Conservation (phyloP, 768 basidiomycete genomes). For the Lanmaoa rubissima region DNA sequence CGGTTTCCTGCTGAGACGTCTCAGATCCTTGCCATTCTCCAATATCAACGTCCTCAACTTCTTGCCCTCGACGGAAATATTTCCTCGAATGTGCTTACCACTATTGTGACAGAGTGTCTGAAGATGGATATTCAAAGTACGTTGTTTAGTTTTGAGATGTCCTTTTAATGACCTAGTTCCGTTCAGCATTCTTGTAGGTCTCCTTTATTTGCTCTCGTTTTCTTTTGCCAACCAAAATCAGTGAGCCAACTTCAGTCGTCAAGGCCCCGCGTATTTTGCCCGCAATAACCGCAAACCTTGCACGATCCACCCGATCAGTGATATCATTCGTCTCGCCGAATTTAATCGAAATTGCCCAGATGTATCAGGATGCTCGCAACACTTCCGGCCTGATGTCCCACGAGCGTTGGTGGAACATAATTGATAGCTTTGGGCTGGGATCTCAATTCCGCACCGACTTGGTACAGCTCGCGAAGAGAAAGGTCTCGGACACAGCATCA, state of each 20-base stretch:
- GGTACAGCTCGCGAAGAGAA: conserved; percentile 51
- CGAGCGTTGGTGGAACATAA: conserved; percentile 59
- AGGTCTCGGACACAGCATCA: conserved; percentile 40
- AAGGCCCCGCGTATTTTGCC: conserved; percentile 75
- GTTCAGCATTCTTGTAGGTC: conserved; percentile 73
- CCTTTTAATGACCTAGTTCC: conserved; percentile 3
- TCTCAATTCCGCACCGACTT: conserved; percentile 65
- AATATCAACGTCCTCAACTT: conserved; percentile 48
- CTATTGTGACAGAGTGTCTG: conserved; percentile 52
- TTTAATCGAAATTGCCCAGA: conserved; percentile 64
- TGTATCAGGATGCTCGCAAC: conserved; percentile 50
- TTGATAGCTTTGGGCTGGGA: conserved; percentile 66
- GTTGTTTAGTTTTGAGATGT: conserved; percentile 19
- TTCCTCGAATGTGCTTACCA: conserved; percentile 48
- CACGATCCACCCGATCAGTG: conserved; percentile 38
- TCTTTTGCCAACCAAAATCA: conserved; percentile 29
- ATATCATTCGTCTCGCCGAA: conserved; percentile 85
- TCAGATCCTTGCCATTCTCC: conserved; percentile 54
- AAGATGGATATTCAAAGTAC: conserved; percentile 51
- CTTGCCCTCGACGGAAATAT: conserved; percentile 81
- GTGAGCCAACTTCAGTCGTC: conserved; percentile 90
- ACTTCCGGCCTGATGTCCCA: conserved; percentile 53
- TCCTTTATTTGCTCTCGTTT: not conserved
- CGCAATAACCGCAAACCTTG: conserved; percentile 46
- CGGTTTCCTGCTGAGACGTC: not conserved